Evolutionary conservation across 805 yeast species (phyloP).

Genomic region (Yamadazyma kitorensis): DNA sequence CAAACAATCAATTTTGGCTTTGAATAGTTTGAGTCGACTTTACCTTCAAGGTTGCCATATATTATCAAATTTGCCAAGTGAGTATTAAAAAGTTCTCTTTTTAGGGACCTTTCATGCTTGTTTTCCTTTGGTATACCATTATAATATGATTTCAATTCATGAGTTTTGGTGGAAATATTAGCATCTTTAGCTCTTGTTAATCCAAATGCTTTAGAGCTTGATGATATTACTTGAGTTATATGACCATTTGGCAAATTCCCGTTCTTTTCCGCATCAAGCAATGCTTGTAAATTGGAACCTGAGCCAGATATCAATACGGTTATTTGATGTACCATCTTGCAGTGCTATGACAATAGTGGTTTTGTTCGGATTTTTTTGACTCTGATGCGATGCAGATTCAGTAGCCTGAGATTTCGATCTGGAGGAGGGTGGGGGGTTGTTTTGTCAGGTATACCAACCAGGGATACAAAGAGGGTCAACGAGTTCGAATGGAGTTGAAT

Average conservation of each 20-base stretch:
- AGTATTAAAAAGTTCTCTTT: constrained; percentile 69
- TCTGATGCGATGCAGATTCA: no score
- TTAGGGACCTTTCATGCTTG: constrained; percentile 51
- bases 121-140: constrained; percentile 71
- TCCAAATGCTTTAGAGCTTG: constrained; percentile 85
- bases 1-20: constrained; percentile 88
- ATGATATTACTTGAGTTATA: constrained; percentile 80
- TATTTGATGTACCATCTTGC: constrained; percentile 31
- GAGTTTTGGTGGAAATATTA: constrained; percentile 65
- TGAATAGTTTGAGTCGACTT: constrained; percentile 25
- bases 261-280: constrained; percentile 66
- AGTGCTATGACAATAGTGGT: no score
- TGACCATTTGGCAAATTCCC: constrained; percentile 46
- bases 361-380: no score
- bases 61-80: constrained; percentile 74
- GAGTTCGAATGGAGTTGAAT: no score
- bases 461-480: no score
- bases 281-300: constrained; percentile 94
- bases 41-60: constrained; percentile 41
- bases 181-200: constrained; percentile 71
- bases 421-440: no score
- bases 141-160: constrained; percentile 70
- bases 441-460: no score
- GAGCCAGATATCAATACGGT: constrained; percentile 90
- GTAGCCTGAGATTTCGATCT: no score